phyloP scores from a whole-genome alignment of 805 yeast genomes.

The Saccharomyces kudriavzevii region DNA sequence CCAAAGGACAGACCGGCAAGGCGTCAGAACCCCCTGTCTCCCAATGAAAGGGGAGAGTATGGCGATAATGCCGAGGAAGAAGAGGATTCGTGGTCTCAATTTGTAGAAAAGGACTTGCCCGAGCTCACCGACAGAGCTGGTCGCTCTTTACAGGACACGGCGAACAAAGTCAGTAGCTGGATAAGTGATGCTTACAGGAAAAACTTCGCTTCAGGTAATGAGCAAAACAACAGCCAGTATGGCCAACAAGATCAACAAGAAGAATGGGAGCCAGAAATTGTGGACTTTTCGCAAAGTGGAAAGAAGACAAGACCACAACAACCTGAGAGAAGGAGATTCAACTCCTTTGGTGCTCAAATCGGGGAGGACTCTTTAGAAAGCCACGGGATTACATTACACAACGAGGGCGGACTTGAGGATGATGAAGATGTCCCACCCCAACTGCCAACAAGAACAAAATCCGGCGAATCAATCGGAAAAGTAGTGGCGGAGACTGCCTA shows the following conservation, averaged over 20 bases:
- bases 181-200: slow-evolving; percentile 45
- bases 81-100: slow-evolving; percentile 47
- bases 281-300: slow-evolving; percentile 1
- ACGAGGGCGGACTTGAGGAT: slow-evolving; percentile 19
- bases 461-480: slow-evolving; percentile 4
- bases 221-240: slow-evolving; percentile 1
- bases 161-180: slow-evolving; percentile 70
- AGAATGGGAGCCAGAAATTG: slow-evolving; percentile 6
- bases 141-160: slow-evolving; percentile 76
- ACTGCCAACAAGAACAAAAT: slow-evolving; percentile 19
- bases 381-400: slow-evolving; percentile 26
- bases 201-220: slow-evolving; percentile 10
- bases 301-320: slow-evolving; percentile 1
- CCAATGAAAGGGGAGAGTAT: slow-evolving; percentile 11
- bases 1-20: slow-evolving; percentile 21
- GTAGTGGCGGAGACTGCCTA: slow-evolving; percentile 27
- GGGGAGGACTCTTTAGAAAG: slow-evolving; percentile 26
- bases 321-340: slow-evolving; percentile 24
- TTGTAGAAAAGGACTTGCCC: slow-evolving; percentile 47
- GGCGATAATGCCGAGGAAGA: slow-evolving; percentile 33
- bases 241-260: slow-evolving; percentile 10
- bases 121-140: slow-evolving; percentile 59
- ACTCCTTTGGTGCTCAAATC: slow-evolving; percentile 28
- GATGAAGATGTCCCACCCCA: slow-evolving; percentile 31
- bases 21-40: slow-evolving; percentile 7